Conservation (phyloP, 208 protist species). For the Crithidia brevicula region DNA sequence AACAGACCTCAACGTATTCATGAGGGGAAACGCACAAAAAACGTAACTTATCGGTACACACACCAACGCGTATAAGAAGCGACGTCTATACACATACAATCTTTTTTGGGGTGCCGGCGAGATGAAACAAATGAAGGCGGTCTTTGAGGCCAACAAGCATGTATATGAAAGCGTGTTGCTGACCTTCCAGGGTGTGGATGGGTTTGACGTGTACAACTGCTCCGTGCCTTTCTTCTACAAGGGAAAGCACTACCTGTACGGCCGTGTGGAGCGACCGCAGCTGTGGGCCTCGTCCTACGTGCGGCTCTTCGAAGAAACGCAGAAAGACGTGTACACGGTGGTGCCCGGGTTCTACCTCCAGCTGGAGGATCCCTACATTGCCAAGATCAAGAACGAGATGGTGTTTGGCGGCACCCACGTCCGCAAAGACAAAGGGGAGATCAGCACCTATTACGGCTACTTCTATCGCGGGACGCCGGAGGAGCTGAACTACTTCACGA, state of each 20-base stretch:
- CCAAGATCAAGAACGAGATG: slow-evolving; percentile 49
- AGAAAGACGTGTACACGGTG: slow-evolving; percentile 58
- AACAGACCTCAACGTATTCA: too few relatives aligned
- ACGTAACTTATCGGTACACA: too few relatives aligned
- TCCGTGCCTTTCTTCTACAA: slow-evolving; percentile 61
- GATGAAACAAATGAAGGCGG: slow-evolving; percentile 22
- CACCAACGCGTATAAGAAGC: too few relatives aligned
- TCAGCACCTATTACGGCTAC: slow-evolving; percentile 57
- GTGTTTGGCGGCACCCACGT: slow-evolving; percentile 58
- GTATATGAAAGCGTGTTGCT: slow-evolving; percentile 30
- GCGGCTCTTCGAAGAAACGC: slow-evolving; percentile 56
- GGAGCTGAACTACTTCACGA: slow-evolving; percentile 46
- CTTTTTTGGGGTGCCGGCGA: neutral
- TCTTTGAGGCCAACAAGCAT: slow-evolving; percentile 36
- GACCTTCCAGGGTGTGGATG: slow-evolving; percentile 54
- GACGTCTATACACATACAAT: too few relatives aligned
- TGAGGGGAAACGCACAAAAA: too few relatives aligned
- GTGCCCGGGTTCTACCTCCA: slow-evolving; percentile 40
- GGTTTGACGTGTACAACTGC: slow-evolving; percentile 65
- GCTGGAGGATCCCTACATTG: slow-evolving; percentile 55
- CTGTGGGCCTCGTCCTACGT: slow-evolving; percentile 56
- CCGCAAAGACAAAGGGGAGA: slow-evolving; percentile 34
- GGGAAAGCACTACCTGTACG: slow-evolving; percentile 55
- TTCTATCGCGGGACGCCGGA: slow-evolving; percentile 53
- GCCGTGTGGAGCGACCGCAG: slow-evolving; percentile 47